Conservation (phyloP, 495 filamentous ascomycete genomes). For the Cetradonia linearis region DNA sequence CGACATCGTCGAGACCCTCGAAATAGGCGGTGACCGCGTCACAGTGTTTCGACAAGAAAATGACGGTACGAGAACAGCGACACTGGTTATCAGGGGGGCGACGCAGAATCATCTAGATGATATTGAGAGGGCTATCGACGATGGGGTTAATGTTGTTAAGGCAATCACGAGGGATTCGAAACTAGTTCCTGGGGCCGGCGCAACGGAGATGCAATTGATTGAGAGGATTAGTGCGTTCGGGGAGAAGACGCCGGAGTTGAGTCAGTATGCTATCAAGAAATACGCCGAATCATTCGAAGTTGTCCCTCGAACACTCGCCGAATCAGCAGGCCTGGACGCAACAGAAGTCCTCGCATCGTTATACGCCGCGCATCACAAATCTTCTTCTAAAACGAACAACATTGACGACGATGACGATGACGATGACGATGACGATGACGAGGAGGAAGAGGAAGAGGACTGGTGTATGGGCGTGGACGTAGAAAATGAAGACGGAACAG, state of each 20-base stretch:
- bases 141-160: conserved; percentile 98
- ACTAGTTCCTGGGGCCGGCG: conserved; percentile 89
- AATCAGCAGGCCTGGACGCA: conserved; percentile 88
- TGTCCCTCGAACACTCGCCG: conserved; percentile 82
- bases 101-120: conserved; percentile 98
- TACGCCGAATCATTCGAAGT: conserved; percentile 98
- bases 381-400: conserved; percentile 23
- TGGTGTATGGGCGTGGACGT: conserved; percentile 92
- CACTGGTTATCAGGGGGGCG: conserved; percentile 87
- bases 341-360: conserved; percentile 86
- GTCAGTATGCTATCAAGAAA: conserved; percentile 94
- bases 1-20: conserved; percentile 92
- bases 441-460: conserved; percentile 52
- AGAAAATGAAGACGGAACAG: conserved; percentile 69
- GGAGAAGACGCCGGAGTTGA: conserved; percentile 82
- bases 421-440: conserved; percentile 33
- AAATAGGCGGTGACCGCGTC: conserved; percentile 97
- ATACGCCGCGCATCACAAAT: conserved; percentile 86
- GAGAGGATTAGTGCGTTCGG: conserved; percentile 81
- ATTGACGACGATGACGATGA: conserved; percentile 8
- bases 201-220: conserved; percentile 89
- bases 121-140: conserved; percentile 92
- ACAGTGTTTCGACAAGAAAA: conserved; percentile 98
- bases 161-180: conserved; percentile 89
- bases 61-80: conserved; percentile 83